phyloP scores from a whole-genome alignment of 805 yeast genomes.

The Saccharomyces mikatae region DNA sequence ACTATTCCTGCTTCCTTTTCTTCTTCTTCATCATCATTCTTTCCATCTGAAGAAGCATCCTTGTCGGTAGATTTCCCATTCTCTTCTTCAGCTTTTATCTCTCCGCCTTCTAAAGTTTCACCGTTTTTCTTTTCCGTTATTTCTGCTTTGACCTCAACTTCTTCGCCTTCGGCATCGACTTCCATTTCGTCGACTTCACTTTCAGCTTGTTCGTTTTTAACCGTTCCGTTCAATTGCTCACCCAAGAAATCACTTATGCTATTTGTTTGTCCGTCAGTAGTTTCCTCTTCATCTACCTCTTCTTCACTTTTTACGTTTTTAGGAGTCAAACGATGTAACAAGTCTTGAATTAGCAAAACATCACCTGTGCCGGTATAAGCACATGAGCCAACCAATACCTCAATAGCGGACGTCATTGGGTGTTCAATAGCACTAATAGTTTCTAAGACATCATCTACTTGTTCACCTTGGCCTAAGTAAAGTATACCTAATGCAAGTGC shows the following conservation, averaged over 20 bases:
- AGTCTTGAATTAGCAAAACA: conserved; percentile 85
- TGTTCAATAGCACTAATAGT: conserved; percentile 92
- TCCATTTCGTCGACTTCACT: conserved; percentile 19
- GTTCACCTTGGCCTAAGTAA: conserved; percentile 90
- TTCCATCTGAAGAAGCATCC: conserved; percentile 24
- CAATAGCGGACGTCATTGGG: conserved; percentile 82
- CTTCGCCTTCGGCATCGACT: conserved; percentile 20
- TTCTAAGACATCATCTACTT: conserved; percentile 87
- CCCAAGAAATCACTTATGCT: conserved; percentile 29
- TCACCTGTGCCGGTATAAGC: conserved; percentile 98
- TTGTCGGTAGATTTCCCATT: conserved; percentile 20
- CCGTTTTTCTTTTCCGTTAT: conserved; percentile 43
- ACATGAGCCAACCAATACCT: conserved; percentile 82
- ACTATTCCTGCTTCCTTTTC: conserved; percentile 27
- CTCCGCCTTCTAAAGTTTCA: conserved; percentile 35
- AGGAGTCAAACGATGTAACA: conserved; percentile 78
- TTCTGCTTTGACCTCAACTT: conserved; percentile 26
- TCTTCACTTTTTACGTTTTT: conserved; percentile 52
- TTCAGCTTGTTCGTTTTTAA: conserved; percentile 21
- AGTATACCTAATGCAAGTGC: conserved; percentile 86
- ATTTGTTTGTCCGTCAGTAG: conserved; percentile 31
- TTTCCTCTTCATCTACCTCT: conserved; percentile 51
- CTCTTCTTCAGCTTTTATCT: conserved; percentile 27
- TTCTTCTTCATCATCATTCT: conserved; percentile 23
- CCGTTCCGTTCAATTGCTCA: conserved; percentile 22